Base-by-base conservation (phyloP, 2,329 filamentous ascomycete genomes). In the Clonostachys solani region DNA sequence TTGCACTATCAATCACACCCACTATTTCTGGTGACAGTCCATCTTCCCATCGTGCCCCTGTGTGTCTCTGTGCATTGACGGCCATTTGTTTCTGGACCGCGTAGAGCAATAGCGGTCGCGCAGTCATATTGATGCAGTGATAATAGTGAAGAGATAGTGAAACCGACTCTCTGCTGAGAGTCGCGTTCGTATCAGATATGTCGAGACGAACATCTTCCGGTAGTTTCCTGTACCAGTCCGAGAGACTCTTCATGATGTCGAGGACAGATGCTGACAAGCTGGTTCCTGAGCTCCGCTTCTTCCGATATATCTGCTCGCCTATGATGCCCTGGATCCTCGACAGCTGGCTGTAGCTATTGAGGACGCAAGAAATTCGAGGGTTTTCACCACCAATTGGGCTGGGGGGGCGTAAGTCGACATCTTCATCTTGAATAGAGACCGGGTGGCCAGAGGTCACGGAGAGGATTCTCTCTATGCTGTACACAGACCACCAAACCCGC, bases 91-190 rank as follows among this genome's bases (percentile, higher is more conserved):
- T 66, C 55, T 77, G 72, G 8, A 78, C 73, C 4, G 80, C 69
- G 50, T 78, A 71, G 49, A 79, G 78, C 0, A 81, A 64, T 19
- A 80, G 59, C 1, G 77, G 77, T 5, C 77, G 63, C 1, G 71
- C 73, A 0, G 76, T 77, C 75, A 81, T 80, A 52, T 79, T 78
- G 54, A 80, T 71, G 54, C 77, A 80, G 40, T 78, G 76, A 50
- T 78, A 78, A 52, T 79, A 80, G 52, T 81, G 77, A 18, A 46
- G 41, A 35, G 15, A 38, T 3, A 38, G 15, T 12, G 36, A 38
- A 18, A 38, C 36, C 7, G 17, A n/a, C 36, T 38, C 36, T n/a
- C 36, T n/a, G 7, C 15, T 38, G 15, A 38, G 36, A 29, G 23
- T 29, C 3, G 23, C 23, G 23, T 10, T 29, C 9, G 3, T 29